phyloP scores from a whole-genome alignment of 2,329 filamentous ascomycete genomes.

The Lecanicillium sp. region DNA sequence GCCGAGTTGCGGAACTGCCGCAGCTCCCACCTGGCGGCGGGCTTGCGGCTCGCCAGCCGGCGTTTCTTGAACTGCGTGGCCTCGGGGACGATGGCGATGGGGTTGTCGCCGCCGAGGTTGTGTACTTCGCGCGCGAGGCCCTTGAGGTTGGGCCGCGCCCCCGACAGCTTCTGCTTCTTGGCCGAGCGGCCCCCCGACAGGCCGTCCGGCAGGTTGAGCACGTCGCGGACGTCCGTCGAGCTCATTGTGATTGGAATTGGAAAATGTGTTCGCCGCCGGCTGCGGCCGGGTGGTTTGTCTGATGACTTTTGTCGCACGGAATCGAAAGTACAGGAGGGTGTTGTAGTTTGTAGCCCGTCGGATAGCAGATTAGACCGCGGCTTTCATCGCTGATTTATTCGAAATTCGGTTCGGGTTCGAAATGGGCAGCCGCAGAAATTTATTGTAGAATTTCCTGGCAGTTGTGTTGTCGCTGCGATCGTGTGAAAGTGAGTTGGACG shows the following conservation, averaged over 20 bases:
- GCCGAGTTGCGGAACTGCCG: constrained; percentile 71
- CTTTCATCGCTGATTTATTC: constrained; percentile 1
- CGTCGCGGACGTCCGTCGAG: constrained; percentile 78
- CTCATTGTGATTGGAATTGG: constrained; percentile 13
- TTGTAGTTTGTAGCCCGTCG: constrained; percentile 14
- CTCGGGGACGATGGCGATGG: constrained; percentile 60
- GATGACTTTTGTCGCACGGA: no score
- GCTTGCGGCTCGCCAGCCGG: constrained; percentile 48
- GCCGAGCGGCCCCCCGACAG: constrained; percentile 46
- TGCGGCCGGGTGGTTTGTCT: no score
- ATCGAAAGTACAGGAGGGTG: no score
- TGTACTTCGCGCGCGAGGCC: constrained; percentile 61
- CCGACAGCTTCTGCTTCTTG: constrained; percentile 69
- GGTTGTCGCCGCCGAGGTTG: constrained; percentile 59
- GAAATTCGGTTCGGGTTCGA: background rate
- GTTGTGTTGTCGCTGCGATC: background rate
- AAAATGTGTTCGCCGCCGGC: no score
- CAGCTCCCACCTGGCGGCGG: constrained; percentile 59
- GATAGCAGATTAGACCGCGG: constrained; percentile 2
- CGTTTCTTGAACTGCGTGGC: constrained; percentile 54
- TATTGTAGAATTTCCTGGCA: background rate
- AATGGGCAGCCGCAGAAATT: background rate
- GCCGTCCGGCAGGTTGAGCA: constrained; percentile 70
- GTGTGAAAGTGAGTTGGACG: constrained; percentile 10
- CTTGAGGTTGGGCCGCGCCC: constrained; percentile 54